Evolutionary conservation across 1,284 basidiomycete genomes (phyloP).

Genomic region (Fistulina hepatica): DNA sequence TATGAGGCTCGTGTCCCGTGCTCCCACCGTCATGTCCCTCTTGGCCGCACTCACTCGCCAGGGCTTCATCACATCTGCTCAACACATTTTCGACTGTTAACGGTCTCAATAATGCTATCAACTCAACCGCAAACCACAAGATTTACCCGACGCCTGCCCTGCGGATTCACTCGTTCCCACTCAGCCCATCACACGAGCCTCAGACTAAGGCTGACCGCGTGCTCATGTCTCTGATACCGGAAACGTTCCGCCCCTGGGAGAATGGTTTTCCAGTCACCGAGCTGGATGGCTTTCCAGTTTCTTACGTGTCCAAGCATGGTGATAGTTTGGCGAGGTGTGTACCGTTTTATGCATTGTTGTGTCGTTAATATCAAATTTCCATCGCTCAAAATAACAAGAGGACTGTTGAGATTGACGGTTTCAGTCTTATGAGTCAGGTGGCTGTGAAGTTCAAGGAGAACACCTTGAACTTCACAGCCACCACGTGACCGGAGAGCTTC

Average conservation of each 20-base stretch:
- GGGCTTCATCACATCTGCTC: constrained; percentile 87
- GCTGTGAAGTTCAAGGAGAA: too few species aligned
- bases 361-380: too few species aligned
- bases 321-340: too few species aligned
- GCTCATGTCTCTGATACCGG: constrained; percentile 83
- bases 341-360: too few species aligned
- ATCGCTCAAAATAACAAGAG: too few species aligned
- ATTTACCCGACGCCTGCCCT: constrained; percentile 89
- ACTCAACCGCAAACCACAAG: constrained; percentile 70
- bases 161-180: constrained; percentile 70
- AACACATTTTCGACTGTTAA: constrained; percentile 92
- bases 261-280: too few species aligned
- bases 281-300: too few species aligned
- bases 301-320: too few species aligned
- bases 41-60: constrained; percentile 82
- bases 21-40: constrained; percentile 82
- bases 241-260: constrained; percentile 96
- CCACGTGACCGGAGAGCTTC: too few species aligned
- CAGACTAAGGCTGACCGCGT: constrained; percentile 58
- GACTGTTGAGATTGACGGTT: too few species aligned
- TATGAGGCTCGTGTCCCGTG: constrained; percentile 60
- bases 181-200: constrained; percentile 61
- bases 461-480: too few species aligned
- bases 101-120: constrained; percentile 58
- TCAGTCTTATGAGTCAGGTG: too few species aligned